phyloP scores from a whole-genome alignment of 345 rosid species.

The Clausena lansium region DNA sequence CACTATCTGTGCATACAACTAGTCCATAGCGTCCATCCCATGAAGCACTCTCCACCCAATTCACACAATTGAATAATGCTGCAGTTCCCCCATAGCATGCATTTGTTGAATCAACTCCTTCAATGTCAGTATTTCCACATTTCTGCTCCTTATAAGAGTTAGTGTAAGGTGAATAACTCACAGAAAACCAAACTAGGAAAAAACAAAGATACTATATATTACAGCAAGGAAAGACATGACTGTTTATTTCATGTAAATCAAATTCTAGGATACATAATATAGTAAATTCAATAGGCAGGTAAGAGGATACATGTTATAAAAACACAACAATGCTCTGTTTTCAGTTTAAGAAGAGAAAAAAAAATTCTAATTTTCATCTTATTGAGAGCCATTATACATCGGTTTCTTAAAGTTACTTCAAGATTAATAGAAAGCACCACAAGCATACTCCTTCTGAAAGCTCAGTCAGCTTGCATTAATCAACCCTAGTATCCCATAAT shows the following conservation, averaged over 20 bases:
- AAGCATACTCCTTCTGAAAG: neutral
- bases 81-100: slow-evolving; percentile 75
- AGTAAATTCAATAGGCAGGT: neutral
- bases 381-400: neutral
- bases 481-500: neutral
- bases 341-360: neutral
- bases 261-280: neutral
- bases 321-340: neutral
- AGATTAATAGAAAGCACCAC: neutral
- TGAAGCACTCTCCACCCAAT: slow-evolving; percentile 96
- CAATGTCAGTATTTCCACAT: slow-evolving; percentile 87
- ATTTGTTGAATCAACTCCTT: slow-evolving; percentile 95
- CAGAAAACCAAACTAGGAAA: neutral
- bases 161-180: neutral
- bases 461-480: neutral
- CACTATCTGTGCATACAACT: slow-evolving; percentile 92
- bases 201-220: neutral
- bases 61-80: slow-evolving; percentile 84
- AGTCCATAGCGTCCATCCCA: slow-evolving; percentile 97
- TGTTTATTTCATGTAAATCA: neutral
- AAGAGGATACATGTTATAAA: neutral
- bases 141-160: slow-evolving; percentile 37
- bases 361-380: neutral
- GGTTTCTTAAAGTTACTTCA: neutral
- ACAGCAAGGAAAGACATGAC: neutral